These are phyloP conservation scores for Fagopyrum tataricum DNA, from an alignment of 148 eudicot species.

Conservation along the genomic window DNA sequence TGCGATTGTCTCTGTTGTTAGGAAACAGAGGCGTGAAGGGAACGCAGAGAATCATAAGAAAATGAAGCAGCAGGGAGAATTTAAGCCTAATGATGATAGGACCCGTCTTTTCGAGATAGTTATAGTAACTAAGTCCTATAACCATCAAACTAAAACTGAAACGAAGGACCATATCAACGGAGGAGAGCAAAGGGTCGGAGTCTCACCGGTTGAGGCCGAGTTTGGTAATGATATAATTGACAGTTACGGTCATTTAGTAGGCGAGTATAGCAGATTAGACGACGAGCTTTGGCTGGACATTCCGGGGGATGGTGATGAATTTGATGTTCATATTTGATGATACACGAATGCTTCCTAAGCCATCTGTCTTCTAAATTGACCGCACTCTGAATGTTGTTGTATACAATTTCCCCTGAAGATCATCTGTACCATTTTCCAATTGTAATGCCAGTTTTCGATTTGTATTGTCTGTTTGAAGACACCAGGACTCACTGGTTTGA, in stretches of 20 bases:
- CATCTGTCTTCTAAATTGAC: neutral
- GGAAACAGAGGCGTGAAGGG: neutral
- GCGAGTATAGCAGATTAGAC: constrained; percentile 14
- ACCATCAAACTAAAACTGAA: neutral
- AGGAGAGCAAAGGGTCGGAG: neutral
- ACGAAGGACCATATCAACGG: neutral
- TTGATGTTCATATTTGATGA: neutral
- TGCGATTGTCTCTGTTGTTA: neutral
- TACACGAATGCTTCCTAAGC: neutral
- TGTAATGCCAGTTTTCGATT: neutral
- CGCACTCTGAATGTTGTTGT: neutral
- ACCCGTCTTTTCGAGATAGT: constrained; percentile 8
- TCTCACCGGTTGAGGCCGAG: constrained; percentile 3
- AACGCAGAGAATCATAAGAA: neutral
- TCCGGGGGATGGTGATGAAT: neutral
- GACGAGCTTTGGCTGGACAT: constrained; percentile 11
- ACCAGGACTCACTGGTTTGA: no score
- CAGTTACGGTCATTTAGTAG: constrained; percentile 9
- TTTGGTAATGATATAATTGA: neutral
- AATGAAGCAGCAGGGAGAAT: neutral
- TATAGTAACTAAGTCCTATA: neutral
- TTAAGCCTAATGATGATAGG: constrained; percentile 2
- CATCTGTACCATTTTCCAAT: neutral
- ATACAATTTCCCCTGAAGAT: neutral
- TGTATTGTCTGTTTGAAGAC: no score